A percentile compares a stretch with the other conserved stretches of the same genome.
These are phyloP conservation scores for Neoboletus brunneissimus DNA, from an alignment of 768 basidiomycete genomes.

Conservation along the genomic window DNA sequence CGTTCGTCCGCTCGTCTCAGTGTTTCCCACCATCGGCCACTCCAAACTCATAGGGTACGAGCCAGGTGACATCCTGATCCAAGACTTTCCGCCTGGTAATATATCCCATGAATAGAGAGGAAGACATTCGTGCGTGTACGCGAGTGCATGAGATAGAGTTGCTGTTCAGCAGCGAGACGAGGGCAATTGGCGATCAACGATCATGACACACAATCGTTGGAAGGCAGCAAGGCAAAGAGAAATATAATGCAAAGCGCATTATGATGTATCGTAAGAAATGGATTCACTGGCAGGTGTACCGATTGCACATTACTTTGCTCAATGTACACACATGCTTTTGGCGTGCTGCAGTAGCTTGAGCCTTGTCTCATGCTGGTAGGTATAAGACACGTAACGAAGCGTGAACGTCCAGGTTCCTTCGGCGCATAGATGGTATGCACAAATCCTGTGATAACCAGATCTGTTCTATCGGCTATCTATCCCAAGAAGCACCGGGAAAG, in stretches of 20 bases:
- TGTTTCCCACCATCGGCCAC: no score
- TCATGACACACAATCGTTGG: slow-evolving; percentile 79
- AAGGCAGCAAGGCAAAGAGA: slow-evolving; percentile 77
- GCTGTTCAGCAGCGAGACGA: slow-evolving; percentile 81
- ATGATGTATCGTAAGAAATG: slow-evolving; percentile 29
- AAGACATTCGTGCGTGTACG: slow-evolving; percentile 85
- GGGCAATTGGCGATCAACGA: slow-evolving; percentile 37
- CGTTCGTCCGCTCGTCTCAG: no score
- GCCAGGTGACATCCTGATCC: slow-evolving; percentile 92
- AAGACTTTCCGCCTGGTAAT: slow-evolving; percentile 95
- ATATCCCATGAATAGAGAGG: slow-evolving; percentile 95
- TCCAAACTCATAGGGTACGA: slow-evolving; percentile 94
- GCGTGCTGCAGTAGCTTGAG: neutral
- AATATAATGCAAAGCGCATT: slow-evolving; percentile 95
- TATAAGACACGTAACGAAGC: no score
- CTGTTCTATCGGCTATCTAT: neutral
- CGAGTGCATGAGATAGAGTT: slow-evolving; percentile 90
- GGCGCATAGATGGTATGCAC: neutral
- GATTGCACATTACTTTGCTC: neutral
- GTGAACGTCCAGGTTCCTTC: neutral
- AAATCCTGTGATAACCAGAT: neutral
- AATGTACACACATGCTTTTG: neutral
- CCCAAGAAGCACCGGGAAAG: slow-evolving; percentile 34
- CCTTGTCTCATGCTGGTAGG: neutral
- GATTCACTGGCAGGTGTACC: no score